Percentiles rank a stretch among this genome's conserved stretches.
Conservation (phyloP, 2,329 filamentous ascomycete genomes). For the Pseudophaeomoniella oleicola region DNA sequence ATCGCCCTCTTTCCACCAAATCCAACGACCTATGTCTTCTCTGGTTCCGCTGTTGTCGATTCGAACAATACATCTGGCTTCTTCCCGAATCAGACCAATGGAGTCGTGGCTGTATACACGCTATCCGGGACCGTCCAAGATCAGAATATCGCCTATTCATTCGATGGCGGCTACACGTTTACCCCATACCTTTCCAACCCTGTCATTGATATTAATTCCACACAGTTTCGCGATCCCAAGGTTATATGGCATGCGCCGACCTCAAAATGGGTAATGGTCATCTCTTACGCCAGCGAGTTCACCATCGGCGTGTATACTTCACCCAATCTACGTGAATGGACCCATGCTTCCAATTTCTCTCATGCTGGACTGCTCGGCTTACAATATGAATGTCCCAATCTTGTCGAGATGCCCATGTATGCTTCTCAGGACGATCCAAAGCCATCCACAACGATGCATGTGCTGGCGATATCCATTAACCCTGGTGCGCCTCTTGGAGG, state of each 20-base stretch:
- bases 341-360: constrained; percentile 42
- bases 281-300: constrained; percentile 41
- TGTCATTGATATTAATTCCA: constrained; percentile 39
- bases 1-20: constrained; percentile 42
- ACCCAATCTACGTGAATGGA: constrained; percentile 44
- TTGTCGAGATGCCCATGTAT: constrained; percentile 40
- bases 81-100: constrained; percentile 45
- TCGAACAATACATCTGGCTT: constrained; percentile 51
- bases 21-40: constrained; percentile 32
- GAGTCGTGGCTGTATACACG: constrained; percentile 37
- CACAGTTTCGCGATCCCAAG: constrained; percentile 51
- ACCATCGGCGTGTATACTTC: constrained; percentile 48
- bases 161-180: constrained; percentile 48
- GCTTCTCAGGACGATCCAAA: constrained; percentile 2
- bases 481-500: constrained; percentile 21
- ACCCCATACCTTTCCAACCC: constrained; percentile 45
- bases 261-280: constrained; percentile 42
- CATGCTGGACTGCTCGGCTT: constrained; percentile 35
- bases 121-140: constrained; percentile 21
- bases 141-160: constrained; percentile 48
- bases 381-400: constrained; percentile 51
- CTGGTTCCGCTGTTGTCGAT: constrained; percentile 45
- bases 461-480: constrained; percentile 17
- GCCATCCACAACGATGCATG: constrained; percentile 9
- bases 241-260: constrained; percentile 41